Evolutionary conservation across 2,329 filamentous ascomycete genomes (phyloP).

Genomic region (Sclerotinia borealis): DNA sequence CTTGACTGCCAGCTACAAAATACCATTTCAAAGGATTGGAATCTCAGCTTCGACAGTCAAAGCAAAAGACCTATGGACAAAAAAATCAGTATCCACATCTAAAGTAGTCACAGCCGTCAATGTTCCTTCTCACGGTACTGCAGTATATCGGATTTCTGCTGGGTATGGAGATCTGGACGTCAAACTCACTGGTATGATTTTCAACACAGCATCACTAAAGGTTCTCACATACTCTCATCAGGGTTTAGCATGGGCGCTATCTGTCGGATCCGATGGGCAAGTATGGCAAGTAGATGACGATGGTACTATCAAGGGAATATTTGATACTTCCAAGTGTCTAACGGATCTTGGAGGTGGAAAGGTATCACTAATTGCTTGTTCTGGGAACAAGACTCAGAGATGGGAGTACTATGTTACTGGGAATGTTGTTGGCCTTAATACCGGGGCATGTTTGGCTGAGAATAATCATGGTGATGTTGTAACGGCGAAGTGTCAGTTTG

Average conservation of each 20-base stretch:
- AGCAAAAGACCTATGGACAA: slow-evolving; percentile 41
- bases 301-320: slow-evolving; percentile 36
- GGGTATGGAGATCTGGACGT: slow-evolving; percentile 21
- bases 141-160: slow-evolving; percentile 38
- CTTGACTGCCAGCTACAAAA: slow-evolving; percentile 31
- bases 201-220: slow-evolving; percentile 42
- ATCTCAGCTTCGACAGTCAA: slow-evolving; percentile 22
- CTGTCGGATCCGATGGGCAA: slow-evolving; percentile 37
- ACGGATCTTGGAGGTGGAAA: slow-evolving; percentile 33
- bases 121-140: slow-evolving; percentile 34
- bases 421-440: slow-evolving; percentile 36
- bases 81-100: slow-evolving; percentile 33
- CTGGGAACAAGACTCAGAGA: slow-evolving; percentile 31
- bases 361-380: slow-evolving; percentile 32
- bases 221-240: slow-evolving; percentile 34
- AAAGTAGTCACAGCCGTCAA: slow-evolving; percentile 32
- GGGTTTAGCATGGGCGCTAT: slow-evolving; percentile 33
- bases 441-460: slow-evolving; percentile 38
- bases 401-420: slow-evolving; percentile 42
- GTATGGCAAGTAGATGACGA: slow-evolving; percentile 36
- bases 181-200: slow-evolving; percentile 42
- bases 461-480: slow-evolving; percentile 24
- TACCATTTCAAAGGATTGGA: slow-evolving; percentile 28
- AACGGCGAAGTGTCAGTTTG: slow-evolving; percentile 33
- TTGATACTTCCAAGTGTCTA: slow-evolving; percentile 34